Evolutionary conservation across 768 basidiomycete genomes (phyloP), one percentile per base, ranked within the genome.

Genomic region (Rhizopogon roseolus): DNA sequence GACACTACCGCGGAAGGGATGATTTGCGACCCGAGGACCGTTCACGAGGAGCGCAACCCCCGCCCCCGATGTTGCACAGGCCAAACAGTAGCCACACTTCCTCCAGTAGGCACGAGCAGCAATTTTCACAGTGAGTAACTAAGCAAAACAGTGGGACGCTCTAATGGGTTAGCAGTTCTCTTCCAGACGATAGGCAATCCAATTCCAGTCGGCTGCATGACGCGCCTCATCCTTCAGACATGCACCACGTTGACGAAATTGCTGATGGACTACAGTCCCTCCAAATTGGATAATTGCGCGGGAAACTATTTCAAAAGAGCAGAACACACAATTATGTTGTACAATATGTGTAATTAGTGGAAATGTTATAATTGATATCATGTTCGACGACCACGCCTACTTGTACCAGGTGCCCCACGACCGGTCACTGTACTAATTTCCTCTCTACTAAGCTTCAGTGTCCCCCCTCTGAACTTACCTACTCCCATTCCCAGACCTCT

Each of bases 401-500:
- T 43, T 36, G 46, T 14, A 14, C 34, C 46, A 48, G 22, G 32
- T n/a, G 29, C 34, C 14, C 44, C 49, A 36, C 53, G 50, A 39
- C 70, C 68, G 11, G 67, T 64, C 41, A 74, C 73, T 5, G 68
- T 62, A 7, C 56, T 64, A 39, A 92, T 79, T 27, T 93, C 91
- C 27, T 77, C 73, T 58, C 66, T 75, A 56, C 79, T 81, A 29
- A 93, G 78, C 55, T 77, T 81, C 52, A 93, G 75, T 28, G 80
- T 76, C 9, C 92, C 92, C 34, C 79, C 79, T 51, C 73, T 77
- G 66, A 88, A 93, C 55, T 76, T 86, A 6, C 91, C 91, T 19
- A 93, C 78, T 6, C 91, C 90, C 85, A 91, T 85, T 55, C 75
- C 74, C 40, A 93, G 67, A 10, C 91, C 92, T 60, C 81, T 76